Evolutionary conservation across 1,139 yeast species (phyloP), one percentile per base, ranked within the genome.

Genomic region (Yamadazyma conglobata): DNA sequence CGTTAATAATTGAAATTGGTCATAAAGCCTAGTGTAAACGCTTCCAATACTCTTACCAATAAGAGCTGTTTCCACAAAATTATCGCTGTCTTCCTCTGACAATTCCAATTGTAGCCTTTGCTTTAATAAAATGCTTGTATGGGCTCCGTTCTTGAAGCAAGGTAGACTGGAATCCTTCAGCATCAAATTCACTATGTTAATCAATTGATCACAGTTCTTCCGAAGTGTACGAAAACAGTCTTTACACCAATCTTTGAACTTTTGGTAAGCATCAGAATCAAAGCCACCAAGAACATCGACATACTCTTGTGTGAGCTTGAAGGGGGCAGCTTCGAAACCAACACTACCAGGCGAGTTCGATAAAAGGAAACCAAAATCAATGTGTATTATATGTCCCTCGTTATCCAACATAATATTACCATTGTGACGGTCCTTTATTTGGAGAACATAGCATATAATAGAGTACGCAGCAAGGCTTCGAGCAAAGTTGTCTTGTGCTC

Each of bases 241-340:
- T 44, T 83, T 84, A 47, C 87, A 73, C 14, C 85, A 50, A 5
- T 62, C 53, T 24, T 73, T 73, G 58, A 85, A 91, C 28, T 66
- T 65, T 25, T 58, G 52, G 56, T 74, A 91, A 29, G 70, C 61
- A 12, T 64, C 70, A 11, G 86, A 73, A 2, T 77, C 80, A 0
- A 66, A 35, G 0, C 97, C 97, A 5, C 95, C 98, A 46, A 91
- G 56, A 4, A 91, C 56, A 24, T 89, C 96, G 14, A 88, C 76
- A 48, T 91, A 91, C 49, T 91, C 98, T 37, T 70, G 68, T 0
- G 97, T 87, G 11, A 91, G 63, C 51, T 91, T 91, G 66, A 91
- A 91, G 1, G 98, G 96, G 0, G 97, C 96, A 1, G 96, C 94
- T 51, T 91, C 98, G 55, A 91, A 88, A 0, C 96, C 96, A 33